Evolutionary conservation across 1,284 basidiomycete species (phyloP).

Genomic region (Hortiboletus rubellus): DNA sequence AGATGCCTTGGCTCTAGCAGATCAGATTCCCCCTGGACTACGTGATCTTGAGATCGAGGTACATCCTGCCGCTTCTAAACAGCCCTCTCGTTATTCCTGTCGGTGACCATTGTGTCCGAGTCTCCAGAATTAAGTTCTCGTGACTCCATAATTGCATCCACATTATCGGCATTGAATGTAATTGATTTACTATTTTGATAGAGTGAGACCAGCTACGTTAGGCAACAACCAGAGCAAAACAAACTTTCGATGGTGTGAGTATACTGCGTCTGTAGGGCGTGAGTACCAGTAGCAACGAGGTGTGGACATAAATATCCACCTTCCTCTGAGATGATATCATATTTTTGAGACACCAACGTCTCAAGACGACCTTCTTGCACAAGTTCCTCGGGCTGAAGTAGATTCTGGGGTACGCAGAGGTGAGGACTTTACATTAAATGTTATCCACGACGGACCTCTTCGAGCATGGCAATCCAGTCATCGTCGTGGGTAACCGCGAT

Average conservation of each 20-base stretch:
- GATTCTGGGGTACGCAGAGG: not conserved
- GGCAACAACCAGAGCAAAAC: too few relatives aligned
- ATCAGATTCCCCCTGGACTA: too few relatives aligned
- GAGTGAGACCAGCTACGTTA: not conserved
- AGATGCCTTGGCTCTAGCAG: too few relatives aligned
- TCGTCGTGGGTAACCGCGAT: not conserved
- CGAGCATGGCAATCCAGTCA: slow-evolving; percentile 6
- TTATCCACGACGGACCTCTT: slow-evolving; percentile 1
- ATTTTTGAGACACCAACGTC: not conserved
- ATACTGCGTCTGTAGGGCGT: not conserved
- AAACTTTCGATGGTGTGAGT: not conserved
- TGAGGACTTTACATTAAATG: too few relatives aligned
- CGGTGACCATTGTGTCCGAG: too few relatives aligned
- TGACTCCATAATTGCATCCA: too few relatives aligned
- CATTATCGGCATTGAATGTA: too few relatives aligned
- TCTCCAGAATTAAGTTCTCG: too few relatives aligned
- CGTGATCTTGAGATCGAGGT: too few relatives aligned
- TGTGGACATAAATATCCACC: not conserved
- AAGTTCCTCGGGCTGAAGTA: slow-evolving; percentile 2
- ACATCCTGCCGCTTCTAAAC: too few relatives aligned
- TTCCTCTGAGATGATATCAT: not conserved
- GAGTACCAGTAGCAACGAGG: not conserved
- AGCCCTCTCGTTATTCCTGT: too few relatives aligned
- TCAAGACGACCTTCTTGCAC: slow-evolving; percentile 2
- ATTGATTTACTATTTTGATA: not conserved